These are phyloP conservation scores for Hypoxylon sp. DNA, from an alignment of 2,329 filamentous ascomycete species.

Conservation along the genomic window DNA sequence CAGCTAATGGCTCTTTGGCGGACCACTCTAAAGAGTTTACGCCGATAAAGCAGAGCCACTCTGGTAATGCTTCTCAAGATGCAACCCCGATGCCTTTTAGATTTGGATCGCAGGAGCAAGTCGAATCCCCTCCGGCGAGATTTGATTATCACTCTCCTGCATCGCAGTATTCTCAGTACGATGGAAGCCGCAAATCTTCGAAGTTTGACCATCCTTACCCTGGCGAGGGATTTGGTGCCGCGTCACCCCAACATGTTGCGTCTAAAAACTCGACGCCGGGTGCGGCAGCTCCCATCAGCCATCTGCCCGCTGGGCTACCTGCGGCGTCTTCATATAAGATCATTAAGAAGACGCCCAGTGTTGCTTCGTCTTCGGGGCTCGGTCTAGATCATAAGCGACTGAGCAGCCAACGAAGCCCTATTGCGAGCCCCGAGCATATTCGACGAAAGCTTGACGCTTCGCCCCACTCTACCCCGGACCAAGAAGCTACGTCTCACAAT, in stretches of 20 bases:
- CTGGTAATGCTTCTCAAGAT: conserved; percentile 40
- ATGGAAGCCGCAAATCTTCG: conserved; percentile 37
- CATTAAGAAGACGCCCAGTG: conserved; percentile 58
- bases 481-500: conserved; percentile 19
- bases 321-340: conserved; percentile 55
- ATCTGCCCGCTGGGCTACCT: conserved; percentile 43
- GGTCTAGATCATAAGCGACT: conserved; percentile 53
- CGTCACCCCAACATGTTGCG: conserved; percentile 54
- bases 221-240: conserved; percentile 52
- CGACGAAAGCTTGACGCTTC: conserved; percentile 46
- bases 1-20: conserved; percentile 47
- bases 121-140: conserved; percentile 40
- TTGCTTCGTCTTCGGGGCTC: conserved; percentile 50
- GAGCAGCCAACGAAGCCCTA: conserved; percentile 54
- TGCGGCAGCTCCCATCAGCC: conserved; percentile 39
- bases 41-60: conserved; percentile 31
- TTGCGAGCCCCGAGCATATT: conserved; percentile 55
- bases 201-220: conserved; percentile 51
- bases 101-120: conserved; percentile 34
- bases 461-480: conserved; percentile 42
- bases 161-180: conserved; percentile 38
- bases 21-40: conserved; percentile 43
- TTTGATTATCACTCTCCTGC: conserved; percentile 43
- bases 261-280: conserved; percentile 51
- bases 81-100: conserved; percentile 41